phyloP scores from a whole-genome alignment of 73 alveolate genomes.

The Effrenium voratum region DNA sequence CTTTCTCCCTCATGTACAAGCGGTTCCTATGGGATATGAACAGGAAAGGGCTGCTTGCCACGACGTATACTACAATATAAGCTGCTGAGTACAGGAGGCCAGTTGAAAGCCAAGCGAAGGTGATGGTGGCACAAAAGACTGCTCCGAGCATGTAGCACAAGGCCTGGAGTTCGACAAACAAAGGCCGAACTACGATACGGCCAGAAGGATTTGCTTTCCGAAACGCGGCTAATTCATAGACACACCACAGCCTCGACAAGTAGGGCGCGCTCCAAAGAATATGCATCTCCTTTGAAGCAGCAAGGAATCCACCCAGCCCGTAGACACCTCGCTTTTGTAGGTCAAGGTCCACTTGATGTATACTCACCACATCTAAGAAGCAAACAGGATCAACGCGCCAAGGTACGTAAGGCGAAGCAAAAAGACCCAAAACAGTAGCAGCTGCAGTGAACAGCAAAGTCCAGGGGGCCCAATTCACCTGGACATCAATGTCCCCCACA shows the following conservation, averaged over 20 bases:
- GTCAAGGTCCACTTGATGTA: neutral
- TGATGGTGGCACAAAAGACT: neutral
- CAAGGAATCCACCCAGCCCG: neutral
- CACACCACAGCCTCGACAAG: neutral
- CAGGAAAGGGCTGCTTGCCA: neutral
- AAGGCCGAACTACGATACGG: neutral
- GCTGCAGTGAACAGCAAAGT: neutral
- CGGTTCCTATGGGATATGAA: slow-evolving; percentile 27
- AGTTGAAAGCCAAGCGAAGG: neutral
- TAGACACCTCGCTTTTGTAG: neutral
- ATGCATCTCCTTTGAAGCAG: neutral
- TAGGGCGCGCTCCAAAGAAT: neutral
- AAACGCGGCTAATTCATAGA: slow-evolving; percentile 18
- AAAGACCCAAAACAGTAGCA: neutral
- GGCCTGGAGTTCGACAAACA: neutral
- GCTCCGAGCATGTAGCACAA: neutral
- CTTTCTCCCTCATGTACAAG: slow-evolving; percentile 16
- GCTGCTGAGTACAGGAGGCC: neutral
- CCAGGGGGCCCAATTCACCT: neutral
- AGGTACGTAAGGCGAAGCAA: neutral
- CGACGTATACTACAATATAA: neutral
- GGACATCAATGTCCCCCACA: neutral
- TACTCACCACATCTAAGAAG: neutral
- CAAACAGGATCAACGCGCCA: neutral
- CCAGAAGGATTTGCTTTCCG: slow-evolving; percentile 3